Evolutionary conservation across 2,329 filamentous ascomycete genomes (phyloP), one percentile per base, ranked within the genome.

Genomic region (Neophaeococcomyces aloes): DNA sequence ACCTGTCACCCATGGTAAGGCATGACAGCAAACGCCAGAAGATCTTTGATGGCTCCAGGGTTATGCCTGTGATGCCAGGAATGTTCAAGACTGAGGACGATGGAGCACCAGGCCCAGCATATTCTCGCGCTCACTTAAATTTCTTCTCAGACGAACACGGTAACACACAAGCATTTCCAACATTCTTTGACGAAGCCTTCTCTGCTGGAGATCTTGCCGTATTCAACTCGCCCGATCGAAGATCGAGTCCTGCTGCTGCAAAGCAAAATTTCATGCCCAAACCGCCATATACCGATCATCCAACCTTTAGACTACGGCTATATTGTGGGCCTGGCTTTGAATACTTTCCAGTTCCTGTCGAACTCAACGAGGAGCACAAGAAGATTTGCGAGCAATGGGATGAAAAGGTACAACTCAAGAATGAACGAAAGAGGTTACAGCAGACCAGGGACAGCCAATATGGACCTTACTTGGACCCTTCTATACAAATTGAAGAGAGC

Each of bases 301-400:
- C 46, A 18, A 47, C 29, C 21, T 42, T 53, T 4, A 42, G 48
- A 3, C 33, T 48, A 17, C 48, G 44, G 13, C 55, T 56, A 52
- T 56, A 49, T 38, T 45, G 51, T 11, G 53, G 53, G 2, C 48
- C 51, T 14, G 53, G 53, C 23, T 55, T 46, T 36, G 53, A 53
- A 44, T 31, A 46, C 10, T 56, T 53, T 39, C 51, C 51, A 2
- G 48, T 55, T 5, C 51, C 44, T 2, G 43, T 55, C 3, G 52
- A 49, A 38, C 48, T 46, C 5, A 42, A 50, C 11, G 35, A 45
- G 33, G 51, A 43, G 13, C 49, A 52, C 30, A 34, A 50, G 38
- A 43, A 53, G 38, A 33, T 53, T 7, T 53, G 51, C 30, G 40
- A 53, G 25, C 39, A 49, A 32, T 55, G 53, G 49, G 49, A 55